phyloP scores from a whole-genome alignment of 139 green algal species.

The Haematococcus sp. region DNA sequence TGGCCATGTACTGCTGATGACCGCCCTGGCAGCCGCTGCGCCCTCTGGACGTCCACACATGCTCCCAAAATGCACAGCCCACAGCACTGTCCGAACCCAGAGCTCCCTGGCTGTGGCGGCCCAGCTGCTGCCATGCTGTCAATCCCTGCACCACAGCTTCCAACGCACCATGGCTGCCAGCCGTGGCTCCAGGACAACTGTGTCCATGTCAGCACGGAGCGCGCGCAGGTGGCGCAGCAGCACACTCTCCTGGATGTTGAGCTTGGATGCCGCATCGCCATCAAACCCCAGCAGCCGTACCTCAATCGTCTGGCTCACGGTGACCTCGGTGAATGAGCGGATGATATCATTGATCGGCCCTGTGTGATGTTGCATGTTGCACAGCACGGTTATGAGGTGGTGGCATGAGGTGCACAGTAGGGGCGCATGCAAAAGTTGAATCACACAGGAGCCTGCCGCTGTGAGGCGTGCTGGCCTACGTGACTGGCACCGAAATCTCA shows the following conservation, averaged over 20 bases:
- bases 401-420: no score
- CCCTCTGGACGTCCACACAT: no score
- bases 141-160: not conserved
- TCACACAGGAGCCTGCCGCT: not conserved
- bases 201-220: constrained; percentile 3
- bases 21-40: no score
- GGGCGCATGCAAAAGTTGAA: no score
- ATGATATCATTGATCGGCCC: not conserved
- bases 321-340: not conserved
- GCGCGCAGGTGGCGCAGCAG: not conserved
- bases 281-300: constrained; percentile 4
- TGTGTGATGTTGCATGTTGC: no score
- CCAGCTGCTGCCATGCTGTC: no score
- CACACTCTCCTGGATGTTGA: not conserved
- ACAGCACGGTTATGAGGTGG: no score
- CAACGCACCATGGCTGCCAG: constrained; percentile 2
- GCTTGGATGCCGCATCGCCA: not conserved
- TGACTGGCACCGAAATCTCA: not conserved
- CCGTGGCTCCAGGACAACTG: not conserved
- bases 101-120: no score
- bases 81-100: no score
- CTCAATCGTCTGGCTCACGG: not conserved
- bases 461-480: not conserved
- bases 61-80: no score
- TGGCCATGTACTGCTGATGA: no score